Conservation (phyloP, 768 basidiomycete species). For the Rhizopogon vinicolor region DNA sequence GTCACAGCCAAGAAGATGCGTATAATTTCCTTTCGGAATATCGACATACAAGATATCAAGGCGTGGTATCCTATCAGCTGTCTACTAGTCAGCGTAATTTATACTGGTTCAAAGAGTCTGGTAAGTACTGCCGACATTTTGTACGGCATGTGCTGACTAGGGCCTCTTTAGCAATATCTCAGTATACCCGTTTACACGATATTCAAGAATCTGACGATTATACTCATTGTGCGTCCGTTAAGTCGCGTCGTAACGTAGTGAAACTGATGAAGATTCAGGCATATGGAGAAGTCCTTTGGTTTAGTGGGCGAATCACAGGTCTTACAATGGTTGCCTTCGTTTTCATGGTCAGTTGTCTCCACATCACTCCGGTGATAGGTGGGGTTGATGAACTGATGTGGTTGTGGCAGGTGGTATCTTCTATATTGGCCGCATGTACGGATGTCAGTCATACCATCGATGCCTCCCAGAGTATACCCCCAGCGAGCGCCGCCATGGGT, state of each 20-base stretch:
- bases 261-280: slow-evolving; percentile 46
- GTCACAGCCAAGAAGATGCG: slow-evolving; percentile 64
- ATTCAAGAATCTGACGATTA: slow-evolving; percentile 99
- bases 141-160: background rate
- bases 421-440: slow-evolving; percentile 94
- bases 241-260: background rate
- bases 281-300: slow-evolving; percentile 97
- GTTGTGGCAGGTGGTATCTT: slow-evolving; percentile 72
- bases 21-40: slow-evolving; percentile 80
- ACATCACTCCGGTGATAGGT: background rate
- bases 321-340: slow-evolving; percentile 87
- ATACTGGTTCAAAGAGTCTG: slow-evolving; percentile 95
- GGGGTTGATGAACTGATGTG: background rate
- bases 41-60: slow-evolving; percentile 80
- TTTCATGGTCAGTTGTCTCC: slow-evolving; percentile 66
- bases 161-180: slow-evolving; percentile 79
- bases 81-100: slow-evolving; percentile 90
- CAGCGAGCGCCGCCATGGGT: slow-evolving; percentile 22
- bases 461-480: slow-evolving; percentile 20
- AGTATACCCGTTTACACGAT: slow-evolving; percentile 98
- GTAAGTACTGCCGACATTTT: slow-evolving; percentile 46
- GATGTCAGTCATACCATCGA: slow-evolving; percentile 52
- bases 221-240: slow-evolving; percentile 72
- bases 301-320: slow-evolving; percentile 82
- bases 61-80: slow-evolving; percentile 94